Evolutionary conservation across 2,329 filamentous ascomycete species (phyloP).

Genomic region (Talaromyces amestolkiae): DNA sequence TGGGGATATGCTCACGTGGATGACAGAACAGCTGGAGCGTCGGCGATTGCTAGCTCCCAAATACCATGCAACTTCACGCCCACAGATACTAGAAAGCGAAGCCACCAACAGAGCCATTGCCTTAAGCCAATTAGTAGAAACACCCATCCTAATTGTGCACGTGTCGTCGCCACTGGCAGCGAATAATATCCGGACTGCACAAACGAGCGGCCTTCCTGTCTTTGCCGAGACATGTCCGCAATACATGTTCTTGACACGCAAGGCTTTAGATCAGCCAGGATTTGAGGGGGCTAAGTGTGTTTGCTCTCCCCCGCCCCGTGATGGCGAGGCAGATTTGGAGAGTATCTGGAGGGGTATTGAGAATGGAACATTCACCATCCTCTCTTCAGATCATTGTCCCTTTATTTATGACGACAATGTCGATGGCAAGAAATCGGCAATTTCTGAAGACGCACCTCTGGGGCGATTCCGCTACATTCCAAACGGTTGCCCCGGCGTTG

Average conservation of each 20-base stretch:
- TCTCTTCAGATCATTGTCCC: slow-evolving; percentile 50
- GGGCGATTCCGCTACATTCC: slow-evolving; percentile 57
- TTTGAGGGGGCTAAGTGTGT: slow-evolving; percentile 54
- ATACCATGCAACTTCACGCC: slow-evolving; percentile 44
- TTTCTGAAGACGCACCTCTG: slow-evolving; percentile 45
- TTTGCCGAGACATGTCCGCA: slow-evolving; percentile 60
- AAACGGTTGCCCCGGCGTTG: slow-evolving; percentile 58
- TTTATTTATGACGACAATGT: slow-evolving; percentile 51
- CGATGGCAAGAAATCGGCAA: slow-evolving; percentile 50
- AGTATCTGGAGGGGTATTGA: slow-evolving; percentile 52
- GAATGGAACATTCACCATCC: slow-evolving; percentile 55
- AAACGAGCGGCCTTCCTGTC: slow-evolving; percentile 52
- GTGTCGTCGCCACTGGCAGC: slow-evolving; percentile 51
- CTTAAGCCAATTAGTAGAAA: slow-evolving; percentile 50
- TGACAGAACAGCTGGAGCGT: slow-evolving; percentile 38
- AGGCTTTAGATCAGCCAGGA: slow-evolving; percentile 43
- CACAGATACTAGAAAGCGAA: slow-evolving; percentile 44
- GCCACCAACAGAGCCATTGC: slow-evolving; percentile 52
- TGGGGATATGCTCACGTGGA: slow-evolving; percentile 43
- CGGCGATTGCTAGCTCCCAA: slow-evolving; percentile 37
- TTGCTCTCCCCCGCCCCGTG: slow-evolving; percentile 53
- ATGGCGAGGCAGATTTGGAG: slow-evolving; percentile 47
- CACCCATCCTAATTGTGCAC: slow-evolving; percentile 55
- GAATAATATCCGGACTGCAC: slow-evolving; percentile 50
- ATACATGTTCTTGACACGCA: slow-evolving; percentile 55